A percentile compares a stretch with the other conserved stretches of the same genome.
phyloP scores from a whole-genome alignment of 1,284 basidiomycete genomes.

The Sporisorium sorghi region DNA sequence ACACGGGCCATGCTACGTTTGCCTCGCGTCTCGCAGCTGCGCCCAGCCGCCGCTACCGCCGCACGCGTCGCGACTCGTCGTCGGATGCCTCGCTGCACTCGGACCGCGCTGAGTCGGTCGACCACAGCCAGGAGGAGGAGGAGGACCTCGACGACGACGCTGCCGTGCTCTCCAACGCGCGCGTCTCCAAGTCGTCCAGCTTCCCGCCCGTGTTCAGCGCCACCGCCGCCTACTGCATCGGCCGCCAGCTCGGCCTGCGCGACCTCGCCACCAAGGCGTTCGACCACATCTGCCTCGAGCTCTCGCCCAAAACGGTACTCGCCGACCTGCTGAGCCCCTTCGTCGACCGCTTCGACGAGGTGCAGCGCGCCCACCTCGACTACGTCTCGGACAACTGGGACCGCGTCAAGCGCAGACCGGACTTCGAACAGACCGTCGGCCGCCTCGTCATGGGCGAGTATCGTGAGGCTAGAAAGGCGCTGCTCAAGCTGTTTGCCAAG shows the following conservation, averaged over 20 bases:
- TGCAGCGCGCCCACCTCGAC: constrained; percentile 57
- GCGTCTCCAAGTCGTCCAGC: constrained; percentile 31
- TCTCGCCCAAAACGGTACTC: constrained; percentile 51
- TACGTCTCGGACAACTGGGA: constrained; percentile 56
- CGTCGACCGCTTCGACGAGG: constrained; percentile 57
- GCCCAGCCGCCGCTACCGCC: constrained; percentile 22
- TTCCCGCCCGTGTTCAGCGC: constrained; percentile 54
- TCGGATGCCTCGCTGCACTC: constrained; percentile 24
- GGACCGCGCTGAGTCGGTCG: constrained; percentile 21
- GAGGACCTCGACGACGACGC: constrained; percentile 11
- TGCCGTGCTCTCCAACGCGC: not conserved
- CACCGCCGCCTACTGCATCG: constrained; percentile 57
- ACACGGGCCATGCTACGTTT: constrained; percentile 58
- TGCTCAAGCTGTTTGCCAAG: constrained; percentile 59
- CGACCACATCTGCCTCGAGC: constrained; percentile 49
- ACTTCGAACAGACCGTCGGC: constrained; percentile 52
- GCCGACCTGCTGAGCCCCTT: constrained; percentile 55
- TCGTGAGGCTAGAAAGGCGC: constrained; percentile 47
- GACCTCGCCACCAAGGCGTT: constrained; percentile 53
- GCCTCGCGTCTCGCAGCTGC: constrained; percentile 27
- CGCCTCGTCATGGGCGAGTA: constrained; percentile 52
- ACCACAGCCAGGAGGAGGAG: constrained; percentile 18
- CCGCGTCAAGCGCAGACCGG: constrained; percentile 54
- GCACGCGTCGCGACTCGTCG: constrained; percentile 16
- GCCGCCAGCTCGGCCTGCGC: constrained; percentile 52